phyloP scores from a whole-genome alignment of 129 eudicot genomes.

The Chrysanthemum seticuspe region DNA sequence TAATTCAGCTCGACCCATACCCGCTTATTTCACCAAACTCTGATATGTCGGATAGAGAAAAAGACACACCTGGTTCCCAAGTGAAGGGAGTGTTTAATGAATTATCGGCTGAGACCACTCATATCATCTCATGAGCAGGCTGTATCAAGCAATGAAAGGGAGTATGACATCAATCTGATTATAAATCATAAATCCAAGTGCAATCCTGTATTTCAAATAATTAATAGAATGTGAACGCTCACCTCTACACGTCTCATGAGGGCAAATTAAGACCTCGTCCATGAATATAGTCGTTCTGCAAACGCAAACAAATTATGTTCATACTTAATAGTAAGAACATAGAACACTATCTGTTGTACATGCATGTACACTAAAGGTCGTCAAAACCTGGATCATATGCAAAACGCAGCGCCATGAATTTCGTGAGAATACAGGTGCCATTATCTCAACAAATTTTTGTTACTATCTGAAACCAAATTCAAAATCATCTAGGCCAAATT shows the following conservation, averaged over 20 bases:
- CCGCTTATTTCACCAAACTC: too few species aligned
- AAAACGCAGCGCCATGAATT: constrained; percentile 94
- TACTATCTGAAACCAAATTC: not conserved
- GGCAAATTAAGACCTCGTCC: constrained; percentile 95
- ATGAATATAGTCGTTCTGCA: constrained; percentile 85
- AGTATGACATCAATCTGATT: not conserved
- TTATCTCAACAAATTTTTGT: constrained; percentile 78
- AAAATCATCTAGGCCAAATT: too few species aligned
- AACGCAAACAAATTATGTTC: not conserved
- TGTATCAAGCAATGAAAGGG: constrained; percentile 23
- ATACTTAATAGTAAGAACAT: not conserved
- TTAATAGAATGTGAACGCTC: constrained; percentile 1
- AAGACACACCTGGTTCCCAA: constrained; percentile 69
- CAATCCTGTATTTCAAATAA: not conserved
- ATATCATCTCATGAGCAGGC: constrained; percentile 88
- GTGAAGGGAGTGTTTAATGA: constrained; percentile 76
- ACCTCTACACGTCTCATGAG: constrained; percentile 80
- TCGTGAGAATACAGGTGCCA: constrained; percentile 92
- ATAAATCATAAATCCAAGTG: constrained; percentile 10
- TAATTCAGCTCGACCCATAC: not conserved
- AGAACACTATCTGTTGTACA: not conserved
- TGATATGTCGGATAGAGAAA: not conserved
- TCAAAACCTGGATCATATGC: constrained; percentile 77
- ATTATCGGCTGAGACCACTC: constrained; percentile 89
- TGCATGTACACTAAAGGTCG: not conserved